These are phyloP conservation scores for Akanthomyces lecanii DNA, from an alignment of 2,329 filamentous ascomycete genomes.

Conservation along the genomic window DNA sequence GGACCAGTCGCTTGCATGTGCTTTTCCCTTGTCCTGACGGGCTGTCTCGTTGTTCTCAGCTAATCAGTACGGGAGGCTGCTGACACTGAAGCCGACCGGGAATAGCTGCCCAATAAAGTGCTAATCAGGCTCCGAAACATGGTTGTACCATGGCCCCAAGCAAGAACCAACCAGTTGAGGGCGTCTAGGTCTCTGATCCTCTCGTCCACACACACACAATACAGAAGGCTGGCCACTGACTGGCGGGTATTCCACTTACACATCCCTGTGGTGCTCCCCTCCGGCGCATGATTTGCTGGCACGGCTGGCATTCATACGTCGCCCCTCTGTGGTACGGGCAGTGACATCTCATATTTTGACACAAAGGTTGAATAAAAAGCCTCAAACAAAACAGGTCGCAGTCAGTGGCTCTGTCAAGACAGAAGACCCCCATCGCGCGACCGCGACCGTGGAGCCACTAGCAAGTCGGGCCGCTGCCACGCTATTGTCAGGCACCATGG, in stretches of 20 bases:
- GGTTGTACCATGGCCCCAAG: neutral
- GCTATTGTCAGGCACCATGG: conserved; percentile 14
- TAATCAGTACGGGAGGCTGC: too few relatives aligned
- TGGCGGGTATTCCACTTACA: neutral
- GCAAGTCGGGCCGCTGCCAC: conserved; percentile 16
- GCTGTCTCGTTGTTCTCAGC: neutral
- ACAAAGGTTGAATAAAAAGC: neutral
- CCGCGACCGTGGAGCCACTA: conserved; percentile 14
- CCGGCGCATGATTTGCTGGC: neutral
- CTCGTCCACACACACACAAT: neutral
- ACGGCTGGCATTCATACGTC: neutral
- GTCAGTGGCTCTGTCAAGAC: neutral
- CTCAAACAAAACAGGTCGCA: neutral
- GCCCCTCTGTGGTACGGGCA: too few relatives aligned
- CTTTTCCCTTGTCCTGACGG: neutral
- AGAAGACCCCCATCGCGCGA: too few relatives aligned
- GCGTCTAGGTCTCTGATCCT: neutral
- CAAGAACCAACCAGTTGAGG: neutral
- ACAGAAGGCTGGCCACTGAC: neutral
- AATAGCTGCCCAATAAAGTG: conserved; percentile 10
- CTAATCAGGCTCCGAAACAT: conserved; percentile 13
- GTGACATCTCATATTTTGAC: neutral
- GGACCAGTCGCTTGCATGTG: conserved; percentile 6
- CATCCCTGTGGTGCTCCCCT: neutral
- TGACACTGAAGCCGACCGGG: neutral